phyloP scores from a whole-genome alignment of 75 land plant species.

The Pinus tabuliformis region DNA sequence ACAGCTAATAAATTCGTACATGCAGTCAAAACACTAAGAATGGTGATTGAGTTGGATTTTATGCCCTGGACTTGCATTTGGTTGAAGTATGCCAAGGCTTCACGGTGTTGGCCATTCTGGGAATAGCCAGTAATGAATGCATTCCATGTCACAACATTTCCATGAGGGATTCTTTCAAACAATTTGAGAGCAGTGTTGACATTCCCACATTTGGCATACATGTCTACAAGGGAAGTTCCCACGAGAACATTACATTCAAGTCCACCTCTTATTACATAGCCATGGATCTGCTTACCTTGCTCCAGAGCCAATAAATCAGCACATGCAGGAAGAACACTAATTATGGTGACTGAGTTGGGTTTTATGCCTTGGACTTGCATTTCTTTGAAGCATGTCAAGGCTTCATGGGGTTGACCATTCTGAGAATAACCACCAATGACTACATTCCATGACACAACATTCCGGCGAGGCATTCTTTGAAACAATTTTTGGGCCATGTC shows the following conservation, averaged over 20 bases:
- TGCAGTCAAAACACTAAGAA: too few species aligned
- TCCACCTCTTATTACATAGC: too few species aligned
- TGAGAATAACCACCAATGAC: constrained; percentile 49
- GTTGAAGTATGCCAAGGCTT: too few species aligned
- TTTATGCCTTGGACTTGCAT: constrained; percentile 31
- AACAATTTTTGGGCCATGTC: constrained; percentile 33
- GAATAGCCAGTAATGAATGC: background rate
- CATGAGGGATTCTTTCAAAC: too few species aligned
- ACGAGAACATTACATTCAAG: too few species aligned
- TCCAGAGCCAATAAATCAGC: constrained; percentile 48
- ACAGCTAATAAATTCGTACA: too few species aligned
- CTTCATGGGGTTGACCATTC: constrained; percentile 36
- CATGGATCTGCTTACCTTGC: constrained; percentile 18
- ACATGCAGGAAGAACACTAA: constrained; percentile 48
- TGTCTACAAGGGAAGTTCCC: too few species aligned
- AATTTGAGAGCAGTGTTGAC: too few species aligned
- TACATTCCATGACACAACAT: constrained; percentile 50
- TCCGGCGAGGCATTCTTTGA: constrained; percentile 35
- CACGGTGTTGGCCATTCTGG: too few species aligned
- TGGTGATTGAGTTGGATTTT: too few species aligned
- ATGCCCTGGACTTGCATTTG: too few species aligned
- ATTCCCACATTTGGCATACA: too few species aligned
- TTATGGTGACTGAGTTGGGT: constrained; percentile 41
- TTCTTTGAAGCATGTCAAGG: constrained; percentile 25
- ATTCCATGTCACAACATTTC: constrained; percentile 1